Conservation (phyloP, 176 grass and related monocot species). For the Cocos nucifera region DNA sequence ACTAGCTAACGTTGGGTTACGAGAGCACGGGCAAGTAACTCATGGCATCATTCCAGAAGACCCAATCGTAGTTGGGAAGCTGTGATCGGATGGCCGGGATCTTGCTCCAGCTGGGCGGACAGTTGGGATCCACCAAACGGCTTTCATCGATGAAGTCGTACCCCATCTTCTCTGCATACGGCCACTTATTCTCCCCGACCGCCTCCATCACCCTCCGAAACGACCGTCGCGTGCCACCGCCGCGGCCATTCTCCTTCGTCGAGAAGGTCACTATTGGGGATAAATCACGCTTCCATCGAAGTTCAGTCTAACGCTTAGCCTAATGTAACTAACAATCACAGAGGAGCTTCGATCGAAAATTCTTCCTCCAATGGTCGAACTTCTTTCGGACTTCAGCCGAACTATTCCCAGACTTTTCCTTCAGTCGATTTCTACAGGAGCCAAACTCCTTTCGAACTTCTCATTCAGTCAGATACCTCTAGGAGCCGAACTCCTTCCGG, state of each 20-base stretch:
- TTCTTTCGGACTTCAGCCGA: no score
- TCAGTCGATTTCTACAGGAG: no score
- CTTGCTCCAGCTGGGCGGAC: conserved; percentile 45
- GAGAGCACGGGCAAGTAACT: background rate
- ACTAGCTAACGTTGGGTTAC: no score
- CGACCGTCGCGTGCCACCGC: background rate
- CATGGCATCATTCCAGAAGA: conserved; percentile 41
- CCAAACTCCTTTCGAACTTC: no score
- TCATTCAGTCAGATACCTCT: no score
- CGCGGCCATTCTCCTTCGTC: background rate
- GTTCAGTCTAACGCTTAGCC: no score
- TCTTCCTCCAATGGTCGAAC: no score
- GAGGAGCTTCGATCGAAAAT: no score
- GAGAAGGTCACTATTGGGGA: conserved; percentile 22
- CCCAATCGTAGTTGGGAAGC: conserved; percentile 31
- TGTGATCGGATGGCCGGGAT: conserved; percentile 28
- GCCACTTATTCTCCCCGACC: conserved; percentile 23
- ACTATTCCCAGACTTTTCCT: no score
- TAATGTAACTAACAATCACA: no score
- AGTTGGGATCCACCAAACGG: conserved; percentile 20
- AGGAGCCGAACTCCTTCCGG: no score
- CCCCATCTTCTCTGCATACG: conserved; percentile 17
- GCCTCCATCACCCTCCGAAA: conserved; percentile 6
- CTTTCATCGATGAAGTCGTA: conserved; percentile 21
- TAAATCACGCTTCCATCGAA: no score